A percentile compares a stretch with the other conserved stretches of the same genome.
Conservation (phyloP, 2,329 filamentous ascomycete genomes). For the Nectriaceae sp. region DNA sequence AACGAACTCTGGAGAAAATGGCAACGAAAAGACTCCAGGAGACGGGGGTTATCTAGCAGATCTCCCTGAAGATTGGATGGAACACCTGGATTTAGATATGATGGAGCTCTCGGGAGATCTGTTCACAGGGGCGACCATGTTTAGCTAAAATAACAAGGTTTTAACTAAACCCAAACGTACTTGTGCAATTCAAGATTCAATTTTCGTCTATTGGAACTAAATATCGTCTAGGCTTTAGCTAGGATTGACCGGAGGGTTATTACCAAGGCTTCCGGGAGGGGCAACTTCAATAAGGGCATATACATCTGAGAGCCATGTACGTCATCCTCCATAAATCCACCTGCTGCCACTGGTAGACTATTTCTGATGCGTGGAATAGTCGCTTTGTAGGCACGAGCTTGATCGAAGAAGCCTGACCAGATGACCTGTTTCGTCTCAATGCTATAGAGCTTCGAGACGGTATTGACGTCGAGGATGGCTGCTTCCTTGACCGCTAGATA, state of each 20-base stretch:
- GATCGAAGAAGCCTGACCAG: conserved; percentile 45
- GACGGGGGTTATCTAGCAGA: not conserved
- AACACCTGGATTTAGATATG: not conserved
- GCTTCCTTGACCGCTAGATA: conserved; percentile 30
- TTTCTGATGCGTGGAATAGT: conserved; percentile 34
- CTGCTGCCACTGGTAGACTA: not conserved
- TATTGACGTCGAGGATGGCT: conserved; percentile 7
- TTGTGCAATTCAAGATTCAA: not conserved
- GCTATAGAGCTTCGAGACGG: conserved; percentile 23
- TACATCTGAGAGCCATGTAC: conserved; percentile 6
- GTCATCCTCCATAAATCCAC: conserved; percentile 7
- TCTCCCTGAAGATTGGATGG: not conserved
- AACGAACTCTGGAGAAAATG: not conserved
- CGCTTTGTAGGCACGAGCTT: conserved; percentile 48
- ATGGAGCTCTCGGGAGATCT: not conserved
- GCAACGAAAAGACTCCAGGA: not conserved
- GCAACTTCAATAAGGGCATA: not conserved
- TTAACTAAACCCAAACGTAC: not conserved
- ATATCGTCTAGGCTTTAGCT: not conserved
- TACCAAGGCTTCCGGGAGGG: not conserved
- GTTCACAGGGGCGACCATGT: not conserved
- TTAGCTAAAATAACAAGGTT: no score
- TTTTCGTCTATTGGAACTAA: not conserved
- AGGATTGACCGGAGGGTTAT: not conserved
- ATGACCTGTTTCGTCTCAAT: conserved; percentile 32